Evolutionary conservation across 768 basidiomycete species (phyloP), one percentile per base, ranked within the genome.

Genomic region (Boletus subparvulus): DNA sequence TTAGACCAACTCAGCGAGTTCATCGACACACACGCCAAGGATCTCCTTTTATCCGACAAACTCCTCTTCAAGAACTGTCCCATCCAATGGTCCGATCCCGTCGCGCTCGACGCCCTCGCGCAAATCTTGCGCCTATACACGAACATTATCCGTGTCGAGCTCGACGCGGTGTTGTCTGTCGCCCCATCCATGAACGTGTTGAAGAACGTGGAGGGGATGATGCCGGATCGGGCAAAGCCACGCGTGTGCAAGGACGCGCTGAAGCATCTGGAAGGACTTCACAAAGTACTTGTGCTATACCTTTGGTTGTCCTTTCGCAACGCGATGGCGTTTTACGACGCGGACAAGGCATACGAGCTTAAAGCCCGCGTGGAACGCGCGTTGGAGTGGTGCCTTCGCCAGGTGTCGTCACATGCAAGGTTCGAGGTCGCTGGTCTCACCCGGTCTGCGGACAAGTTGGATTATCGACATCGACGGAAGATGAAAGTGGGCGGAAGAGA

Each of bases 291-390:
- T 30, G 85, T 87, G 14, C 62, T 88, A 21, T 98, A 98, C 72
- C 75, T 93, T 47, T 99, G 96, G 96, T 77, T 94, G 60, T 77
- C 79, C 19, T 86, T 83, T 69, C 86, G 94, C 39, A 78, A 83
- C 55, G 78, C 83, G 0, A 76, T 92, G 50, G 77, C 85, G 9
- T 98, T 89, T 69, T 71, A 80, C 5, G 77, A 88, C n/a, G 74
- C 79, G 33, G 67, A 74, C 7, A 69, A 73, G 28, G 88, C 85
- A 2, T 60, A 70, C 13, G 72, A 66, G 16, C 64, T 92, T 44
- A 91, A 93, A 68, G 66, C 66, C 13, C 73, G 87, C 28, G 75
- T 86, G 8, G 92, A 96, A 73, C 65, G 66, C 36, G 85, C 78
- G 14, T 78, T 95, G 64, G 86, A 92, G 47, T 86, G 83, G 77